Conservation (phyloP, 31 red algal genomes). For the Porphyra umbilicalis region DNA sequence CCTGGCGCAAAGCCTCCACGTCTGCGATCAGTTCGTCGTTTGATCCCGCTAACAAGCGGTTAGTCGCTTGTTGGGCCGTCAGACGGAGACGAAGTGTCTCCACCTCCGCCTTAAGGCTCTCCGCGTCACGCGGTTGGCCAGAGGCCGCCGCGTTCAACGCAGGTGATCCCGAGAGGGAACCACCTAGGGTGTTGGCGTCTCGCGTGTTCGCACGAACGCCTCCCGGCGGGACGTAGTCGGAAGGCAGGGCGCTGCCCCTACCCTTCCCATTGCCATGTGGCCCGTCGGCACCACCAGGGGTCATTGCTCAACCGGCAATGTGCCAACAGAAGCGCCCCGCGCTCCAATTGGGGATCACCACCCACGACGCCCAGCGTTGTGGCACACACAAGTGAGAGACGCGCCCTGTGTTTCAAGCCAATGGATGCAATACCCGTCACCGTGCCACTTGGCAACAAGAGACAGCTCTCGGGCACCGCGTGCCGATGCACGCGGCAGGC, state of each 20-base stretch:
- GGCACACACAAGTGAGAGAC: neutral
- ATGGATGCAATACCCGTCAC: neutral
- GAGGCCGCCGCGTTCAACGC: neutral
- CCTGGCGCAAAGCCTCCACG: no score
- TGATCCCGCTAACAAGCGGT: no score
- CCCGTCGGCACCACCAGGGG: neutral
- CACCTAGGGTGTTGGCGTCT: no score
- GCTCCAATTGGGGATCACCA: no score
- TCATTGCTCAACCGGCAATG: neutral
- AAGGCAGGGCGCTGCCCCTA: neutral
- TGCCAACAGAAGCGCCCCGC: no score
- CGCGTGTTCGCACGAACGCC: no score
- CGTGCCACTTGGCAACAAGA: neutral
- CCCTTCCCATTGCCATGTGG: neutral
- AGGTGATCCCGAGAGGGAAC: neutral
- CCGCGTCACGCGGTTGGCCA: neutral
- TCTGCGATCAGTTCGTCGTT: no score
- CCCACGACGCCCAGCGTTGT: neutral
- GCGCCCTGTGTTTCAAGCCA: neutral
- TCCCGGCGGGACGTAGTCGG: neutral
- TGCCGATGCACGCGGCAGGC: no score
- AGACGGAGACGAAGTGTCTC: no score
- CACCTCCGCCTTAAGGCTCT: neutral
- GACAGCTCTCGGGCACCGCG: neutral
- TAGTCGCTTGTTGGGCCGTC: no score